Conservation (phyloP, 805 yeast species). For the Metschnikowia rubicola region DNA sequence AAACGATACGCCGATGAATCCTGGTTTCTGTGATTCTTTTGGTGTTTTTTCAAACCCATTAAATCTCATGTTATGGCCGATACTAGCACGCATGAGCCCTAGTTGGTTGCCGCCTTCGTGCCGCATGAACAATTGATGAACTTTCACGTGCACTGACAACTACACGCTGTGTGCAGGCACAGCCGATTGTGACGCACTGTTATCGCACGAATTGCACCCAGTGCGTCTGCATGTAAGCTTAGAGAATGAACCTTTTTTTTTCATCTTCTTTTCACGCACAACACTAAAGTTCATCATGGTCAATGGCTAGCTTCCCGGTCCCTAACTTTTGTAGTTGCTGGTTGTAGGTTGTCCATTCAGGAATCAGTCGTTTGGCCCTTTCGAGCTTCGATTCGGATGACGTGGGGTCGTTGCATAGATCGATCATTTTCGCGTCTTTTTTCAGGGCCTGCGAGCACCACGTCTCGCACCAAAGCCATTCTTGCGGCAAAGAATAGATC, state of each 20-base stretch:
- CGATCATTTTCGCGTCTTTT: conserved; percentile 69
- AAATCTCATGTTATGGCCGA: no score
- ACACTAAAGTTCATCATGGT: conserved; percentile 16
- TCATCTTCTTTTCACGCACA: background rate
- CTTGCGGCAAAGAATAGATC: conserved; percentile 71
- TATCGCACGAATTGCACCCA: background rate
- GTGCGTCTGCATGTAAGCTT: background rate
- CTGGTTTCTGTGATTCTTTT: no score
- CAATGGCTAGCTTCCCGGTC: conserved; percentile 3
- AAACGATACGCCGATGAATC: no score
- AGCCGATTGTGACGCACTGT: conserved; percentile 1
- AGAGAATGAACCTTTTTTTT: background rate
- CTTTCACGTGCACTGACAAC: conserved; percentile 14
- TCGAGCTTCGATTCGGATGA: conserved; percentile 77
- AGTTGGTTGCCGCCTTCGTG: no score
- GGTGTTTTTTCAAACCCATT: no score
- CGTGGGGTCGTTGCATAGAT: conserved; percentile 78
- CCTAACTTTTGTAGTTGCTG: conserved; percentile 37
- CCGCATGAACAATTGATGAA: conserved; percentile 7
- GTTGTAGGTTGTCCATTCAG: conserved; percentile 75
- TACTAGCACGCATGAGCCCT: no score
- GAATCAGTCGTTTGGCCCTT: conserved; percentile 69
- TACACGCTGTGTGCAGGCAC: conserved; percentile 5
- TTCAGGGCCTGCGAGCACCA: conserved; percentile 75
- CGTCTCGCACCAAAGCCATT: conserved; percentile 93